Conservation (phyloP, 805 yeast species). For the Spathaspora boniae region DNA sequence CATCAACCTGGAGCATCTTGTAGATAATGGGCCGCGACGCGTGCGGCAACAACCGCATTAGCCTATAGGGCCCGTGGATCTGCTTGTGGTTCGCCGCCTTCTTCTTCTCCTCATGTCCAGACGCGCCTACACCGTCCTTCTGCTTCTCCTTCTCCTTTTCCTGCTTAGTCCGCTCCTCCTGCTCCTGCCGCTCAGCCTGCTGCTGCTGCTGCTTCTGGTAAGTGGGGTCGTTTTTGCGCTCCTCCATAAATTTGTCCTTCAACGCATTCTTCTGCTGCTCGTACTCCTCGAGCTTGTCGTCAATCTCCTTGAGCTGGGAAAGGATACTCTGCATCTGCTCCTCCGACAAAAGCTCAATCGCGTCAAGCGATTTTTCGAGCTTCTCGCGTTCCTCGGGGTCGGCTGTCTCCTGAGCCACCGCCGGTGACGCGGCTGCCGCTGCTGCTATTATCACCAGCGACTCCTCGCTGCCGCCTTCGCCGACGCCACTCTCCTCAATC, state of each 20-base stretch:
- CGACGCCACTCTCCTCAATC: constrained; percentile 11
- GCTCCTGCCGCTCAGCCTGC: constrained; percentile 8
- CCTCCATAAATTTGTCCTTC: constrained; percentile 28
- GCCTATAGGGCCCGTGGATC: constrained; percentile 78
- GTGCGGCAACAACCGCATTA: constrained; percentile 78
- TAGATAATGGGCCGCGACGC: constrained; percentile 76
- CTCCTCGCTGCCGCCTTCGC: constrained; percentile 8
- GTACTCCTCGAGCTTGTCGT: constrained; percentile 32
- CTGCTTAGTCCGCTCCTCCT: constrained; percentile 8
- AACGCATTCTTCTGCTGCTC: constrained; percentile 32
- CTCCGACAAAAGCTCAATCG: constrained; percentile 27
- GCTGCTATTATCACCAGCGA: constrained; percentile 2
- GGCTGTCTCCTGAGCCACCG: constrained; percentile 8
- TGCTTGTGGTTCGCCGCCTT: constrained; percentile 46
- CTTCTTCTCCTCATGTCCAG: too few relatives aligned
- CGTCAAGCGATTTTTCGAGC: neutral
- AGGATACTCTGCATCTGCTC: constrained; percentile 30
- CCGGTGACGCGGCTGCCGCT: neutral
- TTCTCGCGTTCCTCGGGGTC: constrained; percentile 7
- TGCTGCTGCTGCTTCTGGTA: constrained; percentile 8
- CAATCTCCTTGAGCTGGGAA: constrained; percentile 35
- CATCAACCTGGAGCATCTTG: constrained; percentile 61
- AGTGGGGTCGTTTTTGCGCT: constrained; percentile 10
- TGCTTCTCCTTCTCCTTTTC: constrained; percentile 13
- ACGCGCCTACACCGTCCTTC: constrained; percentile 12